Percentiles rank a stretch among this genome's conserved stretches.
phyloP scores from a whole-genome alignment of 768 basidiomycete species.

The Boletus huronensis region DNA sequence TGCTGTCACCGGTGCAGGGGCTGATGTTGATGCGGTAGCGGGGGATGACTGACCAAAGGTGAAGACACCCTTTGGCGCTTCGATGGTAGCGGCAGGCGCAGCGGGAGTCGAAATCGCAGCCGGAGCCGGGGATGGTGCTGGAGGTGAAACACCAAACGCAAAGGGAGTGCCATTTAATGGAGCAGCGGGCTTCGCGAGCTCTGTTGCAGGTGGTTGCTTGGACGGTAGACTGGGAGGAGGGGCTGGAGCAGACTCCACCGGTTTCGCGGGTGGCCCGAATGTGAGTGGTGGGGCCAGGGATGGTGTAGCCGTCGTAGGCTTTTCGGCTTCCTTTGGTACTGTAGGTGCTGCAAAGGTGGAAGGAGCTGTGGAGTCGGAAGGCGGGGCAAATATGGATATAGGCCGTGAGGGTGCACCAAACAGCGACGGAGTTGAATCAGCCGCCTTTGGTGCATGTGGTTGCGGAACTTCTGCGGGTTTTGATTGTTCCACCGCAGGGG shows the following conservation, averaged over 20 bases:
- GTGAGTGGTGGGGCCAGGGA: conserved; percentile 24
- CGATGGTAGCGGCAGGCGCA: conserved; percentile 10
- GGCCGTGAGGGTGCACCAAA: conserved; percentile 13
- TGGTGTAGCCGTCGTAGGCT: conserved; percentile 5
- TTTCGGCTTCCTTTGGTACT: conserved; percentile 19
- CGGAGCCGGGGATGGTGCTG: neutral
- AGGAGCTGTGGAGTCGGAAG: conserved; percentile 1
- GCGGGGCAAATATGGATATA: neutral
- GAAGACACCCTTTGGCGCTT: conserved; percentile 34
- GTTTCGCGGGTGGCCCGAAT: conserved; percentile 25
- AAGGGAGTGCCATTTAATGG: conserved; percentile 16
- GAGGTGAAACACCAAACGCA: conserved; percentile 27
- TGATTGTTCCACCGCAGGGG: conserved; percentile 10
- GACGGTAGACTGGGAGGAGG: conserved; percentile 6
- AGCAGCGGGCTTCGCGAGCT: conserved; percentile 5
- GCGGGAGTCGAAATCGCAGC: conserved; percentile 10
- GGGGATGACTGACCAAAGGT: conserved; percentile 29
- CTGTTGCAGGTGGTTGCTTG: conserved; percentile 8
- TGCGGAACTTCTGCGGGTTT: conserved; percentile 3
- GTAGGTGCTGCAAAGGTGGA: conserved; percentile 7
- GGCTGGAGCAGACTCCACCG: conserved; percentile 16
- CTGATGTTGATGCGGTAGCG: conserved; percentile 4
- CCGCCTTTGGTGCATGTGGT: conserved; percentile 2
- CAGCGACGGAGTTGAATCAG: conserved; percentile 5
- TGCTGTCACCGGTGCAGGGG: conserved; percentile 3